Evolutionary conservation across 441 rosid species (phyloP), one percentile per base, ranked within the genome.

Genomic region (Croton setiger): DNA sequence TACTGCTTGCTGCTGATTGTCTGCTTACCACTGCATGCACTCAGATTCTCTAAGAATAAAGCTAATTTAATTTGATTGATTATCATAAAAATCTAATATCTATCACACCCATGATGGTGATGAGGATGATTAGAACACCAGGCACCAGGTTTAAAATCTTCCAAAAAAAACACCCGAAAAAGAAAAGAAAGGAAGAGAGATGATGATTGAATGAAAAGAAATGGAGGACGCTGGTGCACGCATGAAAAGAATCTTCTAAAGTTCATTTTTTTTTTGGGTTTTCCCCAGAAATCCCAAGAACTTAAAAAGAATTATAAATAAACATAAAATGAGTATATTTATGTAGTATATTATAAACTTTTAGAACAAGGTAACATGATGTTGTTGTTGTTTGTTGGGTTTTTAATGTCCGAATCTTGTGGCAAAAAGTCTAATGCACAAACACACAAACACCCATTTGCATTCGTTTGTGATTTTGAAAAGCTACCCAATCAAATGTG

Each of bases 251-350:
- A 73, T 70, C 48, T 73, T 75, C 63, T 6, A 54, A 4, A 18
- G 43, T 6, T 33, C 18, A 2, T 49, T 27, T 13, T n/a, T 4
- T 10, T 47, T 36, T 48, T 57, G 17, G 60, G 48, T 70, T 51
- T 13, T 75, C 21, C 71, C 74, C 78, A 64, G 76, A 61, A 74
- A 63, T 7, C 73, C 59, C 57, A 74, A 77, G 77, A 73, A 72
- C 71, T 36, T 57, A 64, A 63, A 73, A 61, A 27, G n/a, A 67
- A 41, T 12, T 48, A 43, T 9, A 12, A 41, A 60, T 17, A 49
- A 39, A 35, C 1, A 27, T 23, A 54, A 12, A 18, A 1, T 7
- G 41, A 37, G 7, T 36, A 7, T 20, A 20, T 12, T 53, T 52
- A 52, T 52, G 27, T 5, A 21, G 20, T 7, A 15, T 45, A 18